phyloP scores from a whole-genome alignment of 768 basidiomycete genomes.

The Suillus fuscotomentosus region DNA sequence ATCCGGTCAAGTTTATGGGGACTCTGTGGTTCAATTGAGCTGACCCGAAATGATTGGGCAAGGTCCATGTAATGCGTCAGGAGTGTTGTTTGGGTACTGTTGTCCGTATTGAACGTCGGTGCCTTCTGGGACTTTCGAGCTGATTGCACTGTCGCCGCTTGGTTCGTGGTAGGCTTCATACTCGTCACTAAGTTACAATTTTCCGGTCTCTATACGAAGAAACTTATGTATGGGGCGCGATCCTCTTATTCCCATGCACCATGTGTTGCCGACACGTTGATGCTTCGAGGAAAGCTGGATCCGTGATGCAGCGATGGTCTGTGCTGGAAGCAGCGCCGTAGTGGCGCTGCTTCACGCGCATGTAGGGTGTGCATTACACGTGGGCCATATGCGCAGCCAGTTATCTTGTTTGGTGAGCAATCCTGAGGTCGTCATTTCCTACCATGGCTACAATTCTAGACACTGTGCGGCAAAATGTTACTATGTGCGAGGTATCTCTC shows the following conservation, averaged over 20 bases:
- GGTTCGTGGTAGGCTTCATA: background rate
- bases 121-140: background rate
- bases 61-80: slow-evolving; percentile 28
- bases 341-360: background rate
- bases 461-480: background rate
- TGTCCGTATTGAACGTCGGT: background rate
- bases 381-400: background rate
- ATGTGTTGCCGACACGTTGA: background rate
- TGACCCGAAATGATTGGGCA: slow-evolving; percentile 29
- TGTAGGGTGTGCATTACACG: background rate
- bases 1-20: slow-evolving; percentile 26
- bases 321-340: background rate
- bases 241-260: background rate
- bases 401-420: background rate
- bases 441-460: background rate
- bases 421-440: background rate
- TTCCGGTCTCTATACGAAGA: background rate
- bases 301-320: background rate
- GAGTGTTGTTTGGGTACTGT: background rate
- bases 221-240: slow-evolving; percentile 3
- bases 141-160: slow-evolving; percentile 8
- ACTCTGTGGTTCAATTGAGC: slow-evolving; percentile 26
- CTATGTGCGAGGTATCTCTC: slow-evolving; percentile 26
- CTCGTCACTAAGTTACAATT: background rate
- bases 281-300: slow-evolving; percentile 1